Conservation (phyloP, 768 basidiomycete species). For the Daedaleopsis sinensis region DNA sequence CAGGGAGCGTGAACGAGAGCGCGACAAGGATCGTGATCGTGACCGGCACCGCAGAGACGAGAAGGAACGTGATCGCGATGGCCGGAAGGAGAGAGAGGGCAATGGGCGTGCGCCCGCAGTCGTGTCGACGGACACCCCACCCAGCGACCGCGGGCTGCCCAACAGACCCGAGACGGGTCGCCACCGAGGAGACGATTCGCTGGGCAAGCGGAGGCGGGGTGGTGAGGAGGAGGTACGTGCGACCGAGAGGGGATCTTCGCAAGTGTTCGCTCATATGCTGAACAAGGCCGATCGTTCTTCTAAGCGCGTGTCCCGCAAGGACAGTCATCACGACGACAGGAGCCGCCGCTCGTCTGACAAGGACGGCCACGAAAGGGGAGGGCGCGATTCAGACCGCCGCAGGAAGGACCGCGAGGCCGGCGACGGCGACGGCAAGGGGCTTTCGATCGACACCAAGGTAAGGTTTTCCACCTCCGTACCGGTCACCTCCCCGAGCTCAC, state of each 20-base stretch:
- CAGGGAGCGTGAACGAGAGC: conserved; percentile 31
- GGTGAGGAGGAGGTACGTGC: conserved; percentile 73
- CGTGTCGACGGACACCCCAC: conserved; percentile 28
- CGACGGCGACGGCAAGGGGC: conserved; percentile 51
- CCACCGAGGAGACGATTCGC: conserved; percentile 66
- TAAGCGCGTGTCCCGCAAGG: conserved; percentile 84
- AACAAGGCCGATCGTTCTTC: conserved; percentile 68
- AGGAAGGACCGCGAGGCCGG: conserved; percentile 61
- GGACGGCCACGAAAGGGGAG: conserved; percentile 63
- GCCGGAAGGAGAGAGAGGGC: conserved; percentile 62
- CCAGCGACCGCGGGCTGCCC: conserved; percentile 60
- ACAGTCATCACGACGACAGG: conserved; percentile 76
- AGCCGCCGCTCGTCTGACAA: conserved; percentile 67
- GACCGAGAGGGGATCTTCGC: background rate
- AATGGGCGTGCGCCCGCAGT: conserved; percentile 33
- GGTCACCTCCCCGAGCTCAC: background rate
- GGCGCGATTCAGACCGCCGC: conserved; percentile 68
- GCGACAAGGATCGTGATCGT: conserved; percentile 32
- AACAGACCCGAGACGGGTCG: conserved; percentile 62
- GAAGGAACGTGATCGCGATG: conserved; percentile 64
- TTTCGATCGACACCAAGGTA: conserved; percentile 65
- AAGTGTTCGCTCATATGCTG: conserved; percentile 8
- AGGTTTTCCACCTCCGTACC: conserved; percentile 15
- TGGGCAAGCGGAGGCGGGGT: conserved; percentile 73
- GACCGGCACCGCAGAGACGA: conserved; percentile 38